These are phyloP conservation scores for Echeveria elegans DNA, from an alignment of 164 flowering plant genomes.

Conservation along the genomic window DNA sequence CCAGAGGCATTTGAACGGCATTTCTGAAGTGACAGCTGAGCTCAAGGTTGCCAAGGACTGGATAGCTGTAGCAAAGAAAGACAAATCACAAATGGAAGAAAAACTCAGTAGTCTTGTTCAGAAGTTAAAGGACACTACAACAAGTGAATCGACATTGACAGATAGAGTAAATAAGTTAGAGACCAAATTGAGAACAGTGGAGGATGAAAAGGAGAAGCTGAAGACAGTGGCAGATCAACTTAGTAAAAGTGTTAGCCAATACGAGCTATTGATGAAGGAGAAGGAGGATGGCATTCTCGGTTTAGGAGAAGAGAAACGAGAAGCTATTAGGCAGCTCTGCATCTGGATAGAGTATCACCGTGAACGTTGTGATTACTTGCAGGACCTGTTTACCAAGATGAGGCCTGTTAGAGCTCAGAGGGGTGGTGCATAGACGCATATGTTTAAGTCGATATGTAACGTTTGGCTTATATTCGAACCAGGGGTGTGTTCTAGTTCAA, in stretches of 20 bases:
- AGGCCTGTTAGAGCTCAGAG: conserved; percentile 20
- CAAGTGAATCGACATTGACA: conserved; percentile 17
- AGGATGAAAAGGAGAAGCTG: conserved; percentile 26
- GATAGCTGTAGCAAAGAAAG: conserved; percentile 17
- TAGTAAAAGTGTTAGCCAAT: conserved; percentile 20
- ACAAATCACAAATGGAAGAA: conserved; percentile 17
- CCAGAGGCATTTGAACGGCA: conserved; percentile 16
- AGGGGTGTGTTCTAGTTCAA: not conserved
- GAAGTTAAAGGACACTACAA: conserved; percentile 21
- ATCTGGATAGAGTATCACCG: conserved; percentile 54
- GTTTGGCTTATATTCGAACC: not conserved
- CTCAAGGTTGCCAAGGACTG: conserved; percentile 21
- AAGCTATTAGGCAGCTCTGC: conserved; percentile 67
- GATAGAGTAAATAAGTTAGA: conserved; percentile 27
- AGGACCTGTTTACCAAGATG: conserved; percentile 26
- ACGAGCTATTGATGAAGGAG: conserved; percentile 39
- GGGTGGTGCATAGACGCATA: conserved; percentile 9
- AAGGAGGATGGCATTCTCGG: conserved; percentile 33
- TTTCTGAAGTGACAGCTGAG: conserved; percentile 17
- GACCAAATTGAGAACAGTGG: conserved; percentile 16
- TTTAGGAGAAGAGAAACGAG: conserved; percentile 57
- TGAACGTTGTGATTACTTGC: conserved; percentile 31
- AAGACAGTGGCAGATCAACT: conserved; percentile 13
- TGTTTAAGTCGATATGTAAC: conserved; percentile 4
- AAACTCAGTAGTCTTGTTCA: conserved; percentile 14